phyloP scores from a whole-genome alignment of 139 green algal genomes.

The Tetraselmis chui region DNA sequence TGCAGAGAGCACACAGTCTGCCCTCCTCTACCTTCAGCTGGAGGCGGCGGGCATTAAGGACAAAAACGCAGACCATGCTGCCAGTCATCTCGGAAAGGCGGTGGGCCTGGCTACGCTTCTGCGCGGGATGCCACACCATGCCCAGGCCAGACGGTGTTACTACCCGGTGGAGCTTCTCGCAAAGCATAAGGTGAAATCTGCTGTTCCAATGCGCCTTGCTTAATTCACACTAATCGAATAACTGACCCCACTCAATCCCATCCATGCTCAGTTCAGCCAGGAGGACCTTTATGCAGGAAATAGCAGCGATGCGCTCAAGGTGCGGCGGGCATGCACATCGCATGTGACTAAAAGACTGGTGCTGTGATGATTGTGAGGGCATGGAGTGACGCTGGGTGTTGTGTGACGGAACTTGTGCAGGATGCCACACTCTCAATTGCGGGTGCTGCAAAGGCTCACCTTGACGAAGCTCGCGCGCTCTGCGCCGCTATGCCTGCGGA shows the following conservation, averaged over 20 bases:
- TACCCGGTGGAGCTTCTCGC: slow-evolving; percentile 38
- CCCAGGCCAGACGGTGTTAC: slow-evolving; percentile 29
- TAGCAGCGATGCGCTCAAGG: neutral
- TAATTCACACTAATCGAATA: no score
- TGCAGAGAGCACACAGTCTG: slow-evolving; percentile 56
- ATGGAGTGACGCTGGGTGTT: no score
- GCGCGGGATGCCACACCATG: slow-evolving; percentile 46
- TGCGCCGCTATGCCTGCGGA: slow-evolving; percentile 18
- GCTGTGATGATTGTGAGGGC: no score
- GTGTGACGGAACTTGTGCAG: neutral
- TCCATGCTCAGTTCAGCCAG: slow-evolving; percentile 18
- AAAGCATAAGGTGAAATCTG: slow-evolving; percentile 15
- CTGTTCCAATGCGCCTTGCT: no score
- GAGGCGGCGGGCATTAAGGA: slow-evolving; percentile 34
- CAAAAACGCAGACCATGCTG: slow-evolving; percentile 57
- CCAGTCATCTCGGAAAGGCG: slow-evolving; percentile 70
- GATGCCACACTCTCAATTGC: slow-evolving; percentile 34
- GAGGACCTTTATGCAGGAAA: slow-evolving; percentile 32
- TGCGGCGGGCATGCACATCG: no score
- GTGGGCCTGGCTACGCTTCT: slow-evolving; percentile 58
- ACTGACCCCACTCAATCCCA: no score
- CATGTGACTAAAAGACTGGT: no score
- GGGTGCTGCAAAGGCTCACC: slow-evolving; percentile 46
- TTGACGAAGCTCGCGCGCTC: slow-evolving; percentile 53
- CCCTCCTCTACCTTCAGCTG: slow-evolving; percentile 51